Base-by-base conservation (phyloP, 768 basidiomycete genomes). In the Pholiota conissans region DNA sequence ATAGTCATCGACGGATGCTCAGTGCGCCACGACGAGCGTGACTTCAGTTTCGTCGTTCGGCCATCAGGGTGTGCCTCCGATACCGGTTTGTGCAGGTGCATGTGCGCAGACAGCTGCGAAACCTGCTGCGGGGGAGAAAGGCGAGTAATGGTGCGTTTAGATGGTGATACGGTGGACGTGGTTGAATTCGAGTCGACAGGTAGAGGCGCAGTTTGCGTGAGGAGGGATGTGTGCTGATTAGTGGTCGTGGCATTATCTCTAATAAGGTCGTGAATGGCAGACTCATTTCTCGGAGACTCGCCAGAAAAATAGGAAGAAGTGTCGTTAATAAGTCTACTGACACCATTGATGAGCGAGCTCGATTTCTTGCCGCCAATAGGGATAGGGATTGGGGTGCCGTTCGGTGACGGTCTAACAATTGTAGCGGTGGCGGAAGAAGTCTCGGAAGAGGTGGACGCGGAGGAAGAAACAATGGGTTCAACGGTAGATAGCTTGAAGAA, bases 131-230 rank as follows among this genome's bases (percentile, higher is more conserved):
- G 73, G 30, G 79, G 77, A 13, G 78, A 74, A 52, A 65, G 53
- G n/a, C 73, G 72, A 16, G 65, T 60, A 48, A 59, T 59, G 18
- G 67, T 58, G 32, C 70, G 67, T 29, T 69, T 62, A n/a, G 67
- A 63, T 26, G 48, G 66, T 6, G 64, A 61, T n/a, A 69, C 35
- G 40, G 68, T n/a, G n/a, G n/a, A n/a, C n/a, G n/a, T n/a, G n/a
- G n/a, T 64, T 3, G 69, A 58, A 11, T 69, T 60, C 3, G 69
- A 60, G 11, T 69, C 61, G 7, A 69, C 62, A 46, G 74, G 69
- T 54, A 65, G 64, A 27, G 85, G 85, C 3, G 86, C 86, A 7
- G 86, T 87, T 61, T 82, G 84, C n/a, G 84, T 84, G 34, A 88
- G 78, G 24, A 88, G 75, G 14, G 86, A 88, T 20, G 80, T 76